Conservation (phyloP, 192 early-diverging fungal species). For the Entomortierella chlamydospora region DNA sequence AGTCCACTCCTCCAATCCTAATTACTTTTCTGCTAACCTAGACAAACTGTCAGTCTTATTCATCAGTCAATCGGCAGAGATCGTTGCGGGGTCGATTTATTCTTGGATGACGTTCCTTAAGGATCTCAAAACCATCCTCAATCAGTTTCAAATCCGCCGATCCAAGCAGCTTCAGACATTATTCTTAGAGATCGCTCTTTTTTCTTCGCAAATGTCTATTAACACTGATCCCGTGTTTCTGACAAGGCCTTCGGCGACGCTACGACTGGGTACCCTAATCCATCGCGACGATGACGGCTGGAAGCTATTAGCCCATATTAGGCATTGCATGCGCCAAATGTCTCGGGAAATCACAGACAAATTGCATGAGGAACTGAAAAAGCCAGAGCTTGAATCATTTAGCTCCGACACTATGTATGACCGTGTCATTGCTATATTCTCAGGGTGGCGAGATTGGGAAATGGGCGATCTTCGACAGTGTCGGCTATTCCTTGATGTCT, state of each 20-base stretch:
- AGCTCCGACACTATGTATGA: slow-evolving; percentile 60
- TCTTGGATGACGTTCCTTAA: slow-evolving; percentile 74
- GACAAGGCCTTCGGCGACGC: slow-evolving; percentile 69
- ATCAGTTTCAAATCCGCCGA: slow-evolving; percentile 58
- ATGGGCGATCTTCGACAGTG: slow-evolving; percentile 60
- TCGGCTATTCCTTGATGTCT: slow-evolving; percentile 61
- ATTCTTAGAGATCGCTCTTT: slow-evolving; percentile 64
- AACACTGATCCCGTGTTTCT: slow-evolving; percentile 75
- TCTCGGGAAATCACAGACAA: slow-evolving; percentile 30
- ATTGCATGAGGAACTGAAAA: slow-evolving; percentile 58
- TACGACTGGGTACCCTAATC: slow-evolving; percentile 69
- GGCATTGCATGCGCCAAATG: slow-evolving; percentile 68
- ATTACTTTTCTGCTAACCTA: slow-evolving; percentile 59
- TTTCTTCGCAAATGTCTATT: slow-evolving; percentile 52
- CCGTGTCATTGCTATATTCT: slow-evolving; percentile 57
- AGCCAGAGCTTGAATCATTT: slow-evolving; percentile 51
- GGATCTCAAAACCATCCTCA: slow-evolving; percentile 64
- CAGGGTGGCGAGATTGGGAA: slow-evolving; percentile 74
- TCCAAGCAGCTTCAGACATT: slow-evolving; percentile 68
- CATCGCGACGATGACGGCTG: slow-evolving; percentile 79
- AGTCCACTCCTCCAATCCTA: slow-evolving; percentile 59
- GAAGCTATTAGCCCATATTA: slow-evolving; percentile 76
- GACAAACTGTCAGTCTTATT: slow-evolving; percentile 63
- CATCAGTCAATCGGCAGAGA: slow-evolving; percentile 79
- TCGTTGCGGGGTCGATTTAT: slow-evolving; percentile 73